phyloP scores from a whole-genome alignment of 2,329 filamentous ascomycete species.

The Penicillium decumbens region DNA sequence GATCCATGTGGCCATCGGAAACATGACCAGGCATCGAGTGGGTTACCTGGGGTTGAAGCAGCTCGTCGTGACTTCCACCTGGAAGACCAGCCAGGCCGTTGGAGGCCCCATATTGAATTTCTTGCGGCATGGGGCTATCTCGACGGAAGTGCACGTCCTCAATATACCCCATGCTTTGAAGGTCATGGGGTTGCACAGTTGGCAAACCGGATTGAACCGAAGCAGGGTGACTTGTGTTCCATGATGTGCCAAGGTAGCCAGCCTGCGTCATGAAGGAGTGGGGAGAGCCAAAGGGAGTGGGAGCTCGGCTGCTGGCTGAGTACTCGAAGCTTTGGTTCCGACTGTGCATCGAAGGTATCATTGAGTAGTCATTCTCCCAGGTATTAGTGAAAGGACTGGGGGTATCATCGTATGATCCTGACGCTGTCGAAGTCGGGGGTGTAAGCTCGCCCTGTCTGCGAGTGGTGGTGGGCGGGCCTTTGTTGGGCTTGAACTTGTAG shows the following conservation, averaged over 20 bases:
- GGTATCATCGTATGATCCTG: constrained; percentile 1
- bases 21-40: constrained; percentile 22
- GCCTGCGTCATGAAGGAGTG: constrained; percentile 20
- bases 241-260: constrained; percentile 45
- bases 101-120: constrained; percentile 30
- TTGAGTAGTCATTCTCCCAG: neutral
- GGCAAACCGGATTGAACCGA: constrained; percentile 42
- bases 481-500: constrained; percentile 91
- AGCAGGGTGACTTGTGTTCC: constrained; percentile 51
- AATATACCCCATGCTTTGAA: constrained; percentile 26
- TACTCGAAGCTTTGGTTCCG: constrained; percentile 27
- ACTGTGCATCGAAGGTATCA: constrained; percentile 12
- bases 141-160: constrained; percentile 44
- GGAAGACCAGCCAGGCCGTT: constrained; percentile 42
- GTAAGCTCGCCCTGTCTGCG: constrained; percentile 14
- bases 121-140: constrained; percentile 28
- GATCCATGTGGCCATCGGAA: constrained; percentile 39
- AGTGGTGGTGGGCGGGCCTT: constrained; percentile 49
- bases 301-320: constrained; percentile 29
- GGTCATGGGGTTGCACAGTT: constrained; percentile 41
- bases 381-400: constrained; percentile 1
- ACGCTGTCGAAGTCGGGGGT: constrained; percentile 7
- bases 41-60: constrained; percentile 36
- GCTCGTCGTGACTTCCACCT: constrained; percentile 41
- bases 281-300: constrained; percentile 33